Conservation (phyloP, 495 filamentous ascomycete genomes). For the Aspergillus homomorphus region DNA sequence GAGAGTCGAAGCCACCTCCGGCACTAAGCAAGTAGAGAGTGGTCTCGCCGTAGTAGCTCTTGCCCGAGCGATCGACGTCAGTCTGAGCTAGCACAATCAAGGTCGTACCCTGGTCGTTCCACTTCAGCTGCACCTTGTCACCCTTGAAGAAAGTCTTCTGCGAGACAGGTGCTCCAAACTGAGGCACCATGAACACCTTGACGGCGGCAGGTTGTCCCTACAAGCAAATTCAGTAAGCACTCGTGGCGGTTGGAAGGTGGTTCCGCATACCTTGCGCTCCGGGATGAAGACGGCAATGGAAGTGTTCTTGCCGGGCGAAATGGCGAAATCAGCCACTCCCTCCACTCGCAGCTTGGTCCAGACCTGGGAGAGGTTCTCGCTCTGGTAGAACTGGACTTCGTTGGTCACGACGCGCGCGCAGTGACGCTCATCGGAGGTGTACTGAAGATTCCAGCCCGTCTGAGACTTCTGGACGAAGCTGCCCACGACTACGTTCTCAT, state of each 20-base stretch:
- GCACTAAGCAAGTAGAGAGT: slow-evolving; percentile 93
- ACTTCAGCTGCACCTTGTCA: slow-evolving; percentile 97
- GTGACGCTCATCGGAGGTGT: slow-evolving; percentile 85
- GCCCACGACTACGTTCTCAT: slow-evolving; percentile 72
- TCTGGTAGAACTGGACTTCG: slow-evolving; percentile 95
- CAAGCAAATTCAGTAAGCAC: slow-evolving; percentile 9
- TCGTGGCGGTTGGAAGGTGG: neutral
- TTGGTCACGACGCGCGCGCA: slow-evolving; percentile 94
- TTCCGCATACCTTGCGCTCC: slow-evolving; percentile 73
- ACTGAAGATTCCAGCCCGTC: slow-evolving; percentile 97
- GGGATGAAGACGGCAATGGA: slow-evolving; percentile 91
- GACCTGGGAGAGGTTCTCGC: slow-evolving; percentile 74
- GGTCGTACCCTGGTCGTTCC: slow-evolving; percentile 86
- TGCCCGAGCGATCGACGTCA: slow-evolving; percentile 94
- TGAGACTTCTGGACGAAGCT: slow-evolving; percentile 91
- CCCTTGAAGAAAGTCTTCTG: slow-evolving; percentile 99
- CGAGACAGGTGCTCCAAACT: slow-evolving; percentile 75
- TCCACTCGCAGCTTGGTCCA: slow-evolving; percentile 95
- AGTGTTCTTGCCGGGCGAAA: slow-evolving; percentile 83
- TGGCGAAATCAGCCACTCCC: slow-evolving; percentile 84
- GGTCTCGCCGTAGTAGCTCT: slow-evolving; percentile 98
- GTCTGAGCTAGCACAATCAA: slow-evolving; percentile 96
- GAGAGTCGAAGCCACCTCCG: slow-evolving; percentile 86
- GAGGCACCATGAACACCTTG: slow-evolving; percentile 89
- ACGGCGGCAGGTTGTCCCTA: slow-evolving; percentile 88